Conservation (phyloP, 2,329 filamentous ascomycete species). For the Claviceps pazoutovae region DNA sequence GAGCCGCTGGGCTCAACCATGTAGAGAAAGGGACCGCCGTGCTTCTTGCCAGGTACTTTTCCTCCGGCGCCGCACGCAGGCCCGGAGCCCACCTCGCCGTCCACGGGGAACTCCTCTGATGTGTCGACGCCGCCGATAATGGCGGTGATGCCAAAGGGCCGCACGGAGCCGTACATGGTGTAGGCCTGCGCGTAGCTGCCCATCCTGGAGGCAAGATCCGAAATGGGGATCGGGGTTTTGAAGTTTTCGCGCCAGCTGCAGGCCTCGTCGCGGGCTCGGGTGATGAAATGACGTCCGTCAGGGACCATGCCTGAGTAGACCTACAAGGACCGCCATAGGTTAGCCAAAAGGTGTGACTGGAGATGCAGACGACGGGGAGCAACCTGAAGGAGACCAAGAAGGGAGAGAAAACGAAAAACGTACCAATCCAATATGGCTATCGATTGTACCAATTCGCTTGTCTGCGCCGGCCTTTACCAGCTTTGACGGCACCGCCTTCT, state of each 20-base stretch:
- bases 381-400: background rate
- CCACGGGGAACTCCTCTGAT: conserved; percentile 70
- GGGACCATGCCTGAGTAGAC: conserved; percentile 89
- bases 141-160: conserved; percentile 90
- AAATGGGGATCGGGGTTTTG: conserved; percentile 84
- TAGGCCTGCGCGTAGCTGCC: conserved; percentile 94
- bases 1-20: conserved; percentile 97
- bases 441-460: conserved; percentile 90
- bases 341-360: background rate
- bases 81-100: conserved; percentile 77
- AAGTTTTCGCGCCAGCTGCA: conserved; percentile 82
- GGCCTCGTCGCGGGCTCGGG: conserved; percentile 87
- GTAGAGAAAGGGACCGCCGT: conserved; percentile 87
- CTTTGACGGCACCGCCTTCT: conserved; percentile 94
- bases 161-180: conserved; percentile 92
- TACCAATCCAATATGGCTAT: conserved; percentile 88
- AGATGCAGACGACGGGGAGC: no score
- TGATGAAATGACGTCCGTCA: conserved; percentile 89
- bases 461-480: conserved; percentile 89
- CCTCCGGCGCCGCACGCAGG: conserved; percentile 70
- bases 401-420: conserved; percentile 21
- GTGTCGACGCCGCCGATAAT: conserved; percentile 92
- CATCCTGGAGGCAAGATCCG: conserved; percentile 82
- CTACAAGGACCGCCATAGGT: conserved; percentile 30
- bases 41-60: conserved; percentile 57